phyloP scores from a whole-genome alignment of 163 green algal genomes.

The Prototheca cutis region DNA sequence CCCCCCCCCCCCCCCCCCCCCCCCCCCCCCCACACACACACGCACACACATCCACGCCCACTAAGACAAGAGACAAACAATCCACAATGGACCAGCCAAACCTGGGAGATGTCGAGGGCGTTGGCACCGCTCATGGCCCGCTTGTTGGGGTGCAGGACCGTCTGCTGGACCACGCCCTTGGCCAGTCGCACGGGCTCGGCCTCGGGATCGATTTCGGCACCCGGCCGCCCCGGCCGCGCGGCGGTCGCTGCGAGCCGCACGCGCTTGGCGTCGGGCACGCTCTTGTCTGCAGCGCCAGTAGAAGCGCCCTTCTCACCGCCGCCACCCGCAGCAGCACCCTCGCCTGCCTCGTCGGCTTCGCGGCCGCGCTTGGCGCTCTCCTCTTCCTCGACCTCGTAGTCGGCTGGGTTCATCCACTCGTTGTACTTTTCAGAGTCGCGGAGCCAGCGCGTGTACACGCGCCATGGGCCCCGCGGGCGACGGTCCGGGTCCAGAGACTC shows the following conservation, averaged over 20 bases:
- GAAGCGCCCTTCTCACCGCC: too few species aligned
- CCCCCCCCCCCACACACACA: too few species aligned
- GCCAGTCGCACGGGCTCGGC: conserved; percentile 21
- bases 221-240: not conserved
- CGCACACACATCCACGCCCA: too few species aligned
- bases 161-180: conserved; percentile 27
- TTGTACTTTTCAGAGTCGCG: conserved; percentile 78
- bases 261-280: not conserved
- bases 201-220: not conserved
- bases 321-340: too few species aligned
- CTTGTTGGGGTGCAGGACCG: conserved; percentile 25
- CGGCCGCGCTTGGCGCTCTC: conserved; percentile 14
- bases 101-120: conserved; percentile 40
- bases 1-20: too few species aligned
- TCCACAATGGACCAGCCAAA: not conserved
- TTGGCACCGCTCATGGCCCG: conserved; percentile 15
- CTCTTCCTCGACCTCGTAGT: conserved; percentile 68
- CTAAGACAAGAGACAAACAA: too few species aligned
- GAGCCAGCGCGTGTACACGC: conserved; percentile 59
- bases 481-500: conserved; percentile 37
- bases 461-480: conserved; percentile 25
- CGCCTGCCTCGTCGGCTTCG: conserved; percentile 11
- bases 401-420: conserved; percentile 87
- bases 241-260: not conserved
- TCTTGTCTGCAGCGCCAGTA: too few species aligned